Evolutionary conservation across 768 basidiomycete species (phyloP), one percentile per base, ranked within the genome.

Genomic region (Naganishia kalamii): DNA sequence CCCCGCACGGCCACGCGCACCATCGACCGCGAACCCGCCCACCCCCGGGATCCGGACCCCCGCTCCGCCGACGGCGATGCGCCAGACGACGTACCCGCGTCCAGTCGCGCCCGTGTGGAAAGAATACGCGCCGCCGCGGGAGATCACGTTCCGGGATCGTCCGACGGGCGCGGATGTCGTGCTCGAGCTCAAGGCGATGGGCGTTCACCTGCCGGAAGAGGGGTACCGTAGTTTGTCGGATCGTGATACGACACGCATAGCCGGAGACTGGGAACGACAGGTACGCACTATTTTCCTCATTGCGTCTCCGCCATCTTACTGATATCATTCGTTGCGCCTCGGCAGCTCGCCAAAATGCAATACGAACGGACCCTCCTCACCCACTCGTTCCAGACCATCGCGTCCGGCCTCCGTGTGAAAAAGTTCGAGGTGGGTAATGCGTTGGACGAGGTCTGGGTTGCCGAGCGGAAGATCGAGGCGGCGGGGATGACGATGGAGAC

Each of bases 401-500:
- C 65, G 5, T 46, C 65, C 29, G 43, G 33, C 12, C 44, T 62
- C 3, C 46, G 65, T 17, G 32, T 60, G n/a, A 54, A 44, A 40
- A 47, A 60, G n/a, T 66, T 54, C 40, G 65, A 66, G 27, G 13
- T 66, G 21, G 49, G 46, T 4, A 35, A 49, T n/a, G 65, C 65
- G 15, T 33, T 61, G 46, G 57, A 66, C n/a, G 65, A 66, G 19
- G 23, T 61, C 17, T 48, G 48, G 37, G 65, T 60, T 15, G 60
- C 60, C 8, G 48, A 51, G 41, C 46, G 41, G 17, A 66, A 62
- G 41, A 51, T 48, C 0, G 43, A 59, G 25, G 64, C 64, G n/a
- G 64, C 64, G 15, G 64, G 57, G 29, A 65, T 65, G 54, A 47
- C 43, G 64, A 57, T 57, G 54, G 54, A 40, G 37, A 57, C 54